Evolutionary conservation across 345 rosid genomes (phyloP).

Genomic region (Nephelium lappaceum): DNA sequence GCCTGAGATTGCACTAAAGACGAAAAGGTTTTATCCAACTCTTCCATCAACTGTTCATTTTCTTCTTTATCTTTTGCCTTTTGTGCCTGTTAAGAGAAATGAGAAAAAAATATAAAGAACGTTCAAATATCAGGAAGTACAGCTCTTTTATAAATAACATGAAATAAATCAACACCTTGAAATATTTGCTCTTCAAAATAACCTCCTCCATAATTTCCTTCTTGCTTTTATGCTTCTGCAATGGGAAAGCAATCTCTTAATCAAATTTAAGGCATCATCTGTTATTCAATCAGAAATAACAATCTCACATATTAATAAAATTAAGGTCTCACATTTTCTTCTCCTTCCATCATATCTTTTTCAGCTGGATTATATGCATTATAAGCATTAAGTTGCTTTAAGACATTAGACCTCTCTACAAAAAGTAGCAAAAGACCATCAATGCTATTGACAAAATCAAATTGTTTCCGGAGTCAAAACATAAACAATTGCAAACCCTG

Average conservation of each 20-base stretch:
- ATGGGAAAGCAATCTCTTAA: conserved; percentile 17
- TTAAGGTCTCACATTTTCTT: conserved; percentile 57
- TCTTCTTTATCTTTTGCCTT: conserved; percentile 86
- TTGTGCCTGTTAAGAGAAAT: conserved; percentile 60
- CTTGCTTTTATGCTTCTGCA: conserved; percentile 82
- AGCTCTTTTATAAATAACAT: not conserved
- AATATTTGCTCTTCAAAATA: conserved; percentile 92
- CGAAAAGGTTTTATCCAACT: conserved; percentile 68
- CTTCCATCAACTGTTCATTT: conserved; percentile 76
- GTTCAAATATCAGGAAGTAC: not conserved
- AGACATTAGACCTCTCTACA: conserved; percentile 36
- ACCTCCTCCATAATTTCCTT: conserved; percentile 92
- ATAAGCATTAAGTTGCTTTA: conserved; percentile 45
- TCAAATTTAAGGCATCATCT: conserved; percentile 1
- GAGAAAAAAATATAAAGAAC: not conserved
- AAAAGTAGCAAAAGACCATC: conserved; percentile 16
- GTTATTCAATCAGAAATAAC: not conserved
- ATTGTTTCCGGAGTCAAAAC: not conserved
- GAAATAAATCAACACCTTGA: conserved; percentile 57
- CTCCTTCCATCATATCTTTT: conserved; percentile 38
- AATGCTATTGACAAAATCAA: not conserved
- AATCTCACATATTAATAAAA: not conserved
- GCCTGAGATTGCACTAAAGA: conserved; percentile 67
- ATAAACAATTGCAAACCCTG: not conserved
- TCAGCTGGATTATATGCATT: conserved; percentile 27